Percentiles rank a stretch among this genome's conserved stretches.
Evolutionary conservation across 805 yeast genomes (phyloP).

Genomic region (Nakazawaea ishiwadae): DNA sequence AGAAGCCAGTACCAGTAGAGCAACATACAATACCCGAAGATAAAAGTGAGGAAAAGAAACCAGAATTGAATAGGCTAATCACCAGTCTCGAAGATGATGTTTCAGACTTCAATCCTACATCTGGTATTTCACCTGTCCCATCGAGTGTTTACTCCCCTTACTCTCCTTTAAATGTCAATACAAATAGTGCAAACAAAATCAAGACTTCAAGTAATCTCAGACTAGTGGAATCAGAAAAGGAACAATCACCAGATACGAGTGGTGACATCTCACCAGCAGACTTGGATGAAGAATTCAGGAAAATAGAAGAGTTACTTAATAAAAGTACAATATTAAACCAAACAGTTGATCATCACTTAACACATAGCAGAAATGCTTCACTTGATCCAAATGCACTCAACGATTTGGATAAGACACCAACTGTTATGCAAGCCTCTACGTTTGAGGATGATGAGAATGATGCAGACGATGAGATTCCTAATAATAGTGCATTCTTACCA

Average conservation of each 20-base stretch:
- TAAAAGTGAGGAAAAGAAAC: constrained; percentile 1
- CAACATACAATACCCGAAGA: not conserved
- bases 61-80: constrained; percentile 6
- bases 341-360: constrained; percentile 6
- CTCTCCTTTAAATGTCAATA: constrained; percentile 3
- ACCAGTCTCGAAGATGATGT: constrained; percentile 3
- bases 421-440: too few species aligned
- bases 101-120: not conserved
- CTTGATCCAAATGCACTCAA: not conserved
- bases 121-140: constrained; percentile 3
- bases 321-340: constrained; percentile 1
- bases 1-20: not conserved
- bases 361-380: constrained; percentile 9
- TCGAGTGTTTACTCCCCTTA: constrained; percentile 10
- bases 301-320: constrained; percentile 2
- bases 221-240: not conserved
- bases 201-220: constrained; percentile 3
- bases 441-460: not conserved
- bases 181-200: not conserved
- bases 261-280: not conserved
- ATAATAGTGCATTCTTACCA: not conserved
- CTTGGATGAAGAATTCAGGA: constrained; percentile 4
- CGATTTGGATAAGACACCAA: too few species aligned
- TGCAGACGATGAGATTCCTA: not conserved
- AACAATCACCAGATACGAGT: not conserved